Percentiles rank a stretch among this genome's conserved stretches.
These are phyloP conservation scores for Eimeria necatrix DNA, from an alignment of 169 alveolate genomes.

Conservation along the genomic window DNA sequence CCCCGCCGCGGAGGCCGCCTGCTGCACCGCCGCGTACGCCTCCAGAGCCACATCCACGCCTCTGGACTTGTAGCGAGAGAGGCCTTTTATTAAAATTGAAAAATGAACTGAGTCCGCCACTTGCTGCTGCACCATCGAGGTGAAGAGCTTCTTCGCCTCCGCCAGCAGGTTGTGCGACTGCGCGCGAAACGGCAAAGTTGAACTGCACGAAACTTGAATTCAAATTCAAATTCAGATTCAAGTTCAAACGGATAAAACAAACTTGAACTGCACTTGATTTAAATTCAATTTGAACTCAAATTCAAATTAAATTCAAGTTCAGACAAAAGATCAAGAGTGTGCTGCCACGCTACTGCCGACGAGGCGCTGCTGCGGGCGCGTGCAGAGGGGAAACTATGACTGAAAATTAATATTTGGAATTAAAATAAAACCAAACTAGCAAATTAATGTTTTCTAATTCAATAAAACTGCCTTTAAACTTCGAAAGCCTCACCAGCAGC, in stretches of 20 bases:
- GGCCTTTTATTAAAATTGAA: constrained; percentile 49
- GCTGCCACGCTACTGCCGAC: not conserved
- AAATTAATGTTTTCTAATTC: no score
- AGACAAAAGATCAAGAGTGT: not conserved
- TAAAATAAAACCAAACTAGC: not conserved
- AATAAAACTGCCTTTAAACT: no score
- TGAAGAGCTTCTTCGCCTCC: constrained; percentile 29
- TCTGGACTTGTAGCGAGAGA: not conserved
- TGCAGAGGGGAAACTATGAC: no score
- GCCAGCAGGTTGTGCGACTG: constrained; percentile 26
- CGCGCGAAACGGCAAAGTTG: not conserved
- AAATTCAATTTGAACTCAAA: no score
- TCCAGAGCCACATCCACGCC: constrained; percentile 40
- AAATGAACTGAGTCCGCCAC: constrained; percentile 54
- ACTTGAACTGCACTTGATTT: no score
- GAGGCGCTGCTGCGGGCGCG: not conserved
- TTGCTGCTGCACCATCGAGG: not conserved
- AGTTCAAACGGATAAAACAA: no score
- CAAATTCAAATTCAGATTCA: not conserved
- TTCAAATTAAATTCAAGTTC: no score
- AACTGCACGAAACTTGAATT: not conserved
- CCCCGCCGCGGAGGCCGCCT: constrained; percentile 6
- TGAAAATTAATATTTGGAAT: no score
- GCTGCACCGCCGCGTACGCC: constrained; percentile 34
- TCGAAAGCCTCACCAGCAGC: not conserved